Percentiles rank a stretch among this genome's conserved stretches.
Evolutionary conservation across 83 land plant genomes (phyloP).

Genomic region (Thuja plicata): DNA sequence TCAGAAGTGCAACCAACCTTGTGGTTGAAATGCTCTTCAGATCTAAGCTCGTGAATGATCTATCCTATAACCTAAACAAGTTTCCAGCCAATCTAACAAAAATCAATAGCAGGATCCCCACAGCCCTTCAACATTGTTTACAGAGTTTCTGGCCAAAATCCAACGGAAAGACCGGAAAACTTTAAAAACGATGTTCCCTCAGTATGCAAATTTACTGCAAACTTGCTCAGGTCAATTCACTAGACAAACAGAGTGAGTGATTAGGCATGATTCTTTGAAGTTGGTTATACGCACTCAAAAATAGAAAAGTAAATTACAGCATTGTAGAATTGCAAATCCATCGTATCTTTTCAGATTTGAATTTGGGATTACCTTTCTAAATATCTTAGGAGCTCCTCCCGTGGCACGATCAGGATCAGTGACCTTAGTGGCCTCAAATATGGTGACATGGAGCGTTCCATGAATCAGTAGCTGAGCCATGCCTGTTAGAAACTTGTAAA

Average conservation of each 20-base stretch:
- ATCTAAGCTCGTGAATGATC: neutral
- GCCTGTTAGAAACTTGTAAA: neutral
- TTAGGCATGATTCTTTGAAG: neutral
- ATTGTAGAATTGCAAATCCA: neutral
- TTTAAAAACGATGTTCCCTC: too few relatives aligned
- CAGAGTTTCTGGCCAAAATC: neutral
- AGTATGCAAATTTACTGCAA: too few relatives aligned
- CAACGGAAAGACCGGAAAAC: too few relatives aligned
- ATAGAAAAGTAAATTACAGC: neutral
- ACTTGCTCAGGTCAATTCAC: too few relatives aligned
- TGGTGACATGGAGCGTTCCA: constrained; percentile 80
- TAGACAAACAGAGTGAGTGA: neutral
- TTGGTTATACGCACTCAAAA: too few relatives aligned
- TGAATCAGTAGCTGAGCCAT: constrained; percentile 78
- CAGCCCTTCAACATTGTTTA: neutral
- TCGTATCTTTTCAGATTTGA: neutral
- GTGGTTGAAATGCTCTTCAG: neutral
- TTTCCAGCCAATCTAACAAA: neutral
- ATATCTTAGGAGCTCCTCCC: constrained; percentile 48
- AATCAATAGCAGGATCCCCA: neutral
- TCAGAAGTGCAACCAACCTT: neutral
- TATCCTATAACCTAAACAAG: neutral
- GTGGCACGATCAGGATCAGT: constrained; percentile 17
- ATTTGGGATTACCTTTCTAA: constrained; percentile 54
- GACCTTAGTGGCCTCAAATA: constrained; percentile 68